These are phyloP conservation scores for Drechslerella dactyloides DNA, from an alignment of 2,329 filamentous ascomycete genomes.

Conservation along the genomic window DNA sequence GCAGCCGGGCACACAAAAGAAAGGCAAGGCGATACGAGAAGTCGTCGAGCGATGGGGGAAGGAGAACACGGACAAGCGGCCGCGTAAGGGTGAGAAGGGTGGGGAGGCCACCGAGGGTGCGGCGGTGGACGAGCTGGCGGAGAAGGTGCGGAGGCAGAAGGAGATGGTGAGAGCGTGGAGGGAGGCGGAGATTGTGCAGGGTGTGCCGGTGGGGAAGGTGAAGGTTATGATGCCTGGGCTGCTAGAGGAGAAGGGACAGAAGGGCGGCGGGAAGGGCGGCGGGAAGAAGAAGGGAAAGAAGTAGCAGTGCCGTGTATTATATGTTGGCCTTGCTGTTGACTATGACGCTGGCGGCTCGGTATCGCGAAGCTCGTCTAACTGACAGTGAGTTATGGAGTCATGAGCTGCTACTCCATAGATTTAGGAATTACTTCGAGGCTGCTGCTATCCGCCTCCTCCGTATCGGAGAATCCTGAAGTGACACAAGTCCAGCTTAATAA, in stretches of 20 bases:
- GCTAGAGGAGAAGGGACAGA: constrained; percentile 29
- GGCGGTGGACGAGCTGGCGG: constrained; percentile 17
- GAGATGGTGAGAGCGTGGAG: constrained; percentile 42
- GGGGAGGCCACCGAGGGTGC: not conserved
- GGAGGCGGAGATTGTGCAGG: constrained; percentile 37
- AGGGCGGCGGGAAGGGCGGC: constrained; percentile 26
- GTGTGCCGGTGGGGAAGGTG: constrained; percentile 40
- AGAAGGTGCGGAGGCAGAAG: constrained; percentile 39
- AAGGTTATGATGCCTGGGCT: constrained; percentile 46
- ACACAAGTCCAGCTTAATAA: no score
- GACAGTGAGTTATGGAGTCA: no score
- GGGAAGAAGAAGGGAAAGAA: constrained; percentile 46
- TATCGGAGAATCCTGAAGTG: no score
- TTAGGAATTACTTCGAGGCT: no score
- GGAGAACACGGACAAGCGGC: constrained; percentile 62
- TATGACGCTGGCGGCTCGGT: no score
- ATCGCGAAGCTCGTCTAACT: no score
- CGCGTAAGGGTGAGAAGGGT: constrained; percentile 21
- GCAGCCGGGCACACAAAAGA: constrained; percentile 87
- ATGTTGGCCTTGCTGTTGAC: no score
- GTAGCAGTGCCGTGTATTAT: constrained; percentile 20
- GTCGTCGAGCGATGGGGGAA: constrained; percentile 80
- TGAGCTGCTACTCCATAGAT: no score
- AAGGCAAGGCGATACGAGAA: constrained; percentile 91
- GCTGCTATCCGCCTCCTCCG: no score